Base-by-base conservation (phyloP, 2,329 filamentous ascomycete genomes). In the Pleomassaria siparia region DNA sequence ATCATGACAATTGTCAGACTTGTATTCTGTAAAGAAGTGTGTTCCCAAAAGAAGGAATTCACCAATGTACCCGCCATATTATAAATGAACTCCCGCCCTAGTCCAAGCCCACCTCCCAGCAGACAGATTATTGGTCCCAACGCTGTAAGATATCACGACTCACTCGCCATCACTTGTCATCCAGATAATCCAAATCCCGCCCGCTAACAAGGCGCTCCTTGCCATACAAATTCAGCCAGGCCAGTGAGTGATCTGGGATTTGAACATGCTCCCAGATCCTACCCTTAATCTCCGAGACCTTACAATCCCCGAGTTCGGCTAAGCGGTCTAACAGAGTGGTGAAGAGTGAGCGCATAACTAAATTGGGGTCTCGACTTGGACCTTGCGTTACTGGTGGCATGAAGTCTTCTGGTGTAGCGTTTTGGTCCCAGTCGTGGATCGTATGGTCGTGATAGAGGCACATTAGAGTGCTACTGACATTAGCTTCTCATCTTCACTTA, bases 391-490 rank as follows among this genome's bases (percentile, higher is more conserved):
- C 50, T 7, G 63, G 64, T 3, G 62, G 60, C 29, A 54, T 50
- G 22, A 67, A 60, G 20, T 60, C 58, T 2, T 58, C 61, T 18
- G 20, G 6, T 16, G 2, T 4, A 2, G 11, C 32, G 13, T 52
- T 44, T 6, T 1, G 43, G 1, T 57, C 53, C 63, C 64, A 64
- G 41, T 66, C 63, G 39, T 60, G 56, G 2, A 46, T 53, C 0
- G 60, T 55, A 16, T 62, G 49, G 1, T 67, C 62, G 11, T 63
- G 61, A 41, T 68, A 68, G 16, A 65, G 51, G 15, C 62, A 63
- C 15, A 70, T 40, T 3, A 69, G 39, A 0, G 51, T 58, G 45
- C 30, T 13, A 53, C 18, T 2, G 35, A 16, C 26, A 18, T 24
- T 18, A 33, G 16, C 9, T 37, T 11, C 20, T 35, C 7, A 26